phyloP scores from a whole-genome alignment of 768 basidiomycete genomes.

The Phaeotremella skinneri region DNA sequence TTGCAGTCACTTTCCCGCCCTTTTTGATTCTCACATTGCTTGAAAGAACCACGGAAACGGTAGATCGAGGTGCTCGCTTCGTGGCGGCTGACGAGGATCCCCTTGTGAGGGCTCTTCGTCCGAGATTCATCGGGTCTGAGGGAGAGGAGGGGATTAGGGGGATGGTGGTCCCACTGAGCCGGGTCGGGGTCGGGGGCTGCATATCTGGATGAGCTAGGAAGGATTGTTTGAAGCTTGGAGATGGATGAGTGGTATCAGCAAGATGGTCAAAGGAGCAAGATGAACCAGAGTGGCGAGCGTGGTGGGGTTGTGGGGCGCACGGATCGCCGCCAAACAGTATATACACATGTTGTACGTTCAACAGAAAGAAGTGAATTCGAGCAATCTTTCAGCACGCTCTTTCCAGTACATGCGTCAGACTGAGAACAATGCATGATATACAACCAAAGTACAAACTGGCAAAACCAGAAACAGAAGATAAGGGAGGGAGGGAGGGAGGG shows the following conservation, averaged over 20 bases:
- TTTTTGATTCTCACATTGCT: too few relatives aligned
- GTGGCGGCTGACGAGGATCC: neutral
- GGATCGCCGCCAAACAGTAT: too few relatives aligned
- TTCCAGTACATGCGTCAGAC: too few relatives aligned
- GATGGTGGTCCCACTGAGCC: neutral
- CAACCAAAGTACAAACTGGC: too few relatives aligned
- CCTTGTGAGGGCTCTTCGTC: neutral
- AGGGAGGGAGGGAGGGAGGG: constrained; percentile 7
- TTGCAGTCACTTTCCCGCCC: neutral
- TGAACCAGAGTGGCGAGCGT: too few relatives aligned
- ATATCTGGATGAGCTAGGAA: neutral
- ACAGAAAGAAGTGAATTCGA: neutral
- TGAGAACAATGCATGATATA: neutral
- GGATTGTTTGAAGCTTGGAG: neutral
- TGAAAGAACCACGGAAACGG: too few relatives aligned
- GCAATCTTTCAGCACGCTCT: too few relatives aligned
- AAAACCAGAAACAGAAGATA: constrained; percentile 7
- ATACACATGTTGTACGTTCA: constrained; percentile 2
- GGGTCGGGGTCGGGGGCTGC: neutral
- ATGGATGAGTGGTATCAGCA: too few relatives aligned
- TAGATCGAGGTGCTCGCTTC: neutral
- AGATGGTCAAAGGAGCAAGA: too few relatives aligned
- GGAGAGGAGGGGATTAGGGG: neutral
- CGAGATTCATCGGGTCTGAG: neutral
- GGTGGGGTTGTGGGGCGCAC: too few relatives aligned